These are phyloP conservation scores for Colletotrichum kahawae DNA, from an alignment of 2,329 filamentous ascomycete genomes.

Conservation along the genomic window DNA sequence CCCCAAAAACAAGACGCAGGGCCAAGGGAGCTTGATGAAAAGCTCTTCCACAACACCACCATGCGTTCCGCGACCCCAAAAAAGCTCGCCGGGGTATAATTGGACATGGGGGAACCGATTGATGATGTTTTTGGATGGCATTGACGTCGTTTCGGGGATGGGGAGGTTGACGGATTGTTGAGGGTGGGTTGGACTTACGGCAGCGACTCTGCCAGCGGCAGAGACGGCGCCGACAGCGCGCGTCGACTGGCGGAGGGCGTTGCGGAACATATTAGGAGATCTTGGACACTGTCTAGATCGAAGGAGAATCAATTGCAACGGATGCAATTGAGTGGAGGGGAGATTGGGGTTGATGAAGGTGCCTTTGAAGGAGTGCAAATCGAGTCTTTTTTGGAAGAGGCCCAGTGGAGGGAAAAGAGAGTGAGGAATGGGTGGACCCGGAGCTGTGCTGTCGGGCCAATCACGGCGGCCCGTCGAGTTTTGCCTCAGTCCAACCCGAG, in stretches of 20 bases:
- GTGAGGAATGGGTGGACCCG: conserved; percentile 29
- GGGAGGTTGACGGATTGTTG: conserved; percentile 30
- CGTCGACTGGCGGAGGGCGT: conserved; percentile 95
- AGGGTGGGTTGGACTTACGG: conserved; percentile 71
- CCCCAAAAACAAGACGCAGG: conserved; percentile 30
- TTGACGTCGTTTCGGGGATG: conserved; percentile 44
- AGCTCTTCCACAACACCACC: conserved; percentile 27
- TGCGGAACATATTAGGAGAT: conserved; percentile 88
- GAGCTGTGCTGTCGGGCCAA: conserved; percentile 15
- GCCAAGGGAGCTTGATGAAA: conserved; percentile 39
- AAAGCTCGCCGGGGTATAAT: conserved; percentile 37
- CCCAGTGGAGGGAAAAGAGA: conserved; percentile 48
- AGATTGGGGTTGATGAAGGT: conserved; percentile 59
- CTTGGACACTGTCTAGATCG: conserved; percentile 55
- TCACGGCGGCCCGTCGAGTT: conserved; percentile 9
- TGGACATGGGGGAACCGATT: conserved; percentile 41
- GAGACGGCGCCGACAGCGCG: conserved; percentile 93
- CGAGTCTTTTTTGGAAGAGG: conserved; percentile 45
- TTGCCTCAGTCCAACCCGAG: conserved; percentile 25
- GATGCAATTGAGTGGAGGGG: conserved; percentile 67
- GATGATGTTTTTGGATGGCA: conserved; percentile 50
- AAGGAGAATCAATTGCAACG: conserved; percentile 67
- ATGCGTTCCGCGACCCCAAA: conserved; percentile 34
- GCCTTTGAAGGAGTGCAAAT: conserved; percentile 52
- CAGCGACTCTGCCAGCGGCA: conserved; percentile 88